Base-by-base conservation (phyloP, 2,329 filamentous ascomycete species). In the Cercospora sp. region DNA sequence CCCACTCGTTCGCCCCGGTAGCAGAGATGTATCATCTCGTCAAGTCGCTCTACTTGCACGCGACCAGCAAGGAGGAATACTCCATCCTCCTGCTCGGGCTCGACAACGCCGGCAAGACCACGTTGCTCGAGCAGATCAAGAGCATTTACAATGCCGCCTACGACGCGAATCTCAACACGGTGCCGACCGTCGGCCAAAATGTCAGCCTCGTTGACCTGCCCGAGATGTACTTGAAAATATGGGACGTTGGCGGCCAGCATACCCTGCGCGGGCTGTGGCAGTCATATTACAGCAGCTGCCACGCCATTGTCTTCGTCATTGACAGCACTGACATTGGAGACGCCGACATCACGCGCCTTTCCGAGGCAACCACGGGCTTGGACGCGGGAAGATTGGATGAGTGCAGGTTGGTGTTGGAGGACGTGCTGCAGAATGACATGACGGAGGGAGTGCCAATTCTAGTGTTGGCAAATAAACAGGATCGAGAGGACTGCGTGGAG, bases 31-130 rank as follows among this genome's bases (percentile, higher is more conserved):
- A 97, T 83, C 94, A 98, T 83, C 89, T 99, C 75, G 90, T 92
- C 77, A 97, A 97, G 81, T 94, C 93, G 68, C 86, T 99, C 67
- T 99, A 98, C 82, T 88, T 95, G 76, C 92, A 97, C 79, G 94
- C 93, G 66, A 98, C 94, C 18, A 97, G 93, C 82, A 98, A 97
- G 88, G 94, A 98, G 95, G 94, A 98, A 84, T 98, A 97, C 85
- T 97, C 94, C 24, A 92, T 97, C 77, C 92, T 98, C 78, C 90
- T 98, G 74, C 91, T 98, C 76, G 95, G 95, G 71, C 91, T 98
- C 78, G 95, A 98, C 85, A 98, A 98, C 79, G 95, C 95, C 69
- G 95, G 95, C 81, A 98, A 98, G 85, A 98, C 95, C 49, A 98
- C 95, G 28, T 94, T 98, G 78, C 93, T 97, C 81, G 93, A 96